phyloP scores from a whole-genome alignment of 1,139 yeast species.

The Keqinozyma sinolaborantium region DNA sequence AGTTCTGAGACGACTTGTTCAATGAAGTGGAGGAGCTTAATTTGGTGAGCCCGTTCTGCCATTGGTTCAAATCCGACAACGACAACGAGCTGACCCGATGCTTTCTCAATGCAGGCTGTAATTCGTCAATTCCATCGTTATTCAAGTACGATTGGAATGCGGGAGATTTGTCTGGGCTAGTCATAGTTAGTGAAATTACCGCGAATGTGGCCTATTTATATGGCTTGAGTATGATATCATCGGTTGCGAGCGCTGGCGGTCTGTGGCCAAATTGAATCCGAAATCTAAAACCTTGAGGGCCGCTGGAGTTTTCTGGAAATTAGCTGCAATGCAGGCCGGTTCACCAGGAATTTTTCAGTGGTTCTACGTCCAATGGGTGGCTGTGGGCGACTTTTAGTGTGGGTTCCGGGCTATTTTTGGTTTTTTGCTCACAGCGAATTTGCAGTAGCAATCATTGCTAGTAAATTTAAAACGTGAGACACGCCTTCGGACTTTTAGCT shows the following conservation, averaged over 20 bases:
- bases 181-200: not conserved
- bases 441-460: not conserved
- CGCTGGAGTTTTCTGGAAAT: too few species aligned
- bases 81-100: constrained; percentile 70
- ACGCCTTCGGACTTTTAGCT: not conserved
- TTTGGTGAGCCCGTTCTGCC: constrained; percentile 52
- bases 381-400: too few species aligned
- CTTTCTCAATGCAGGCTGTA: constrained; percentile 58
- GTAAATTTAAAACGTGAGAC: not conserved
- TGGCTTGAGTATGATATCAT: not conserved
- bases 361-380: too few species aligned
- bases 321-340: too few species aligned
- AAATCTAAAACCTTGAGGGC: too few species aligned
- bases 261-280: not conserved
- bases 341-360: too few species aligned
- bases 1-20: constrained; percentile 36
- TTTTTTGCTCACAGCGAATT: too few species aligned
- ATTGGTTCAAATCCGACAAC: constrained; percentile 63
- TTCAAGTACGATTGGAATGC: constrained; percentile 54
- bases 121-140: constrained; percentile 67
- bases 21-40: constrained; percentile 38
- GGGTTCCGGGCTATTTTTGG: too few species aligned
- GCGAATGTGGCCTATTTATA: not conserved
- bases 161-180: constrained; percentile 13
- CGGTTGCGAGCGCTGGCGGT: not conserved